Base-by-base conservation (phyloP, 768 basidiomycete species). In the Melanogaster broomeanus region DNA sequence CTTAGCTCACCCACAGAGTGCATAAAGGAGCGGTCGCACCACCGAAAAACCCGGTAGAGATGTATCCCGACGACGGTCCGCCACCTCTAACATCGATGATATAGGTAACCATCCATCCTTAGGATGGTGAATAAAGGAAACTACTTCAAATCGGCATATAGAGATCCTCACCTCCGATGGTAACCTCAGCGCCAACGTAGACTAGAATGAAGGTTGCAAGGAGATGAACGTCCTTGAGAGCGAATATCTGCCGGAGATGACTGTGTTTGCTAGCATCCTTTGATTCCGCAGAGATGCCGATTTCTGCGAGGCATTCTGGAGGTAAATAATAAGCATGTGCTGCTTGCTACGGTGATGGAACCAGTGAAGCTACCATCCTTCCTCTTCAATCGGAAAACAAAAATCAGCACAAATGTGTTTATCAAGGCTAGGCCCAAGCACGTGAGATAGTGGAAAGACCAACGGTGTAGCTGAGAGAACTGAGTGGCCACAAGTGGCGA, bases 51-150 rank as follows among this genome's bases (percentile, higher is more conserved):
- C 71, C 75, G 16, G 78, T 62, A 6, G 75, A 73, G 7, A 72
- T 69, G 59, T 85, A 84, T 28, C 78, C 76, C 15, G 74, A 74
- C 8, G 71, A 71, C 6, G 73, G 43, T 12, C 78, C 77, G 21
- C 76, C 77, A n/a, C 68, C 68, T 34, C 77, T 70, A 15, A 71
- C 65, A 18, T 76, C 60, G 43, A 74, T 72, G 16, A 77, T 70
- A 51, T 75, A 87, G 0, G 85, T 84, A 6, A 85, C 84, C 38
- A 85, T 85, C 86, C 86, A 88, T 7, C 85, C 84, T 81, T 22
- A 3, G 30, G 16, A 16, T 30, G 6, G 16, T 44, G 27, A 49
- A 39, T 40, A 37, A 47, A 7, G 7, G 18, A 15, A 12, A n/a
- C 25, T 21, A 18, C 25, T 41, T 28, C 13, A 13, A 48, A n/a